These are phyloP conservation scores for Metschnikowia borealis DNA, from an alignment of 805 yeast species.

Conservation along the genomic window DNA sequence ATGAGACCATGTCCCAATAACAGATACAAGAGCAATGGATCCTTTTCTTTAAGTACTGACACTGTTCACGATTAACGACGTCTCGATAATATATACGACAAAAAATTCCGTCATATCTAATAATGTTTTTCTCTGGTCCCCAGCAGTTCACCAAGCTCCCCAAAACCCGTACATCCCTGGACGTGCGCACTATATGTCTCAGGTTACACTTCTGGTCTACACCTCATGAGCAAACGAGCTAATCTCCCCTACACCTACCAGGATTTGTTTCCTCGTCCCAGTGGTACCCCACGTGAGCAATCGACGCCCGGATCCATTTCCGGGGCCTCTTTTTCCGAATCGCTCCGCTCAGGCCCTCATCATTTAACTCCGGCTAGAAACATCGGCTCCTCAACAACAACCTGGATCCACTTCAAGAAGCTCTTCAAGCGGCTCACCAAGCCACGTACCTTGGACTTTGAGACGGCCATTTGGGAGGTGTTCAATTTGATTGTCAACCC, in stretches of 20 bases:
- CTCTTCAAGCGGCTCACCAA: constrained; percentile 44
- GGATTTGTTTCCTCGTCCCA: constrained; percentile 35
- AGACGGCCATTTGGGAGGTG: constrained; percentile 91
- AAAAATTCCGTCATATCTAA: no score
- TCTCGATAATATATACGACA: no score
- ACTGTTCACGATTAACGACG: neutral
- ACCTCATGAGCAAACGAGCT: constrained; percentile 33
- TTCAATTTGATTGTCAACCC: constrained; percentile 70
- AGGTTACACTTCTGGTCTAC: neutral
- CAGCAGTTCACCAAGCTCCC: no score
- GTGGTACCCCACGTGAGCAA: constrained; percentile 10
- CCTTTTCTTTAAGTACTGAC: neutral
- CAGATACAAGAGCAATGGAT: neutral
- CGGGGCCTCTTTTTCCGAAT: constrained; percentile 24
- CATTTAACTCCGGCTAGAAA: constrained; percentile 15
- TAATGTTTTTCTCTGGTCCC: no score
- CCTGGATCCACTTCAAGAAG: constrained; percentile 23
- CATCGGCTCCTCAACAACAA: constrained; percentile 7
- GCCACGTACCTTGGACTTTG: constrained; percentile 84
- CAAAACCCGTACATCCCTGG: neutral
- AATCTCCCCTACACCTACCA: constrained; percentile 42
- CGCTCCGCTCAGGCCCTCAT: constrained; percentile 14
- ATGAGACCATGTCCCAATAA: neutral
- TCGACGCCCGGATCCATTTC: constrained; percentile 18
- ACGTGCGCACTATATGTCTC: neutral